Conservation (phyloP, 73 alveolate genomes). For the Stentor roeselii region DNA sequence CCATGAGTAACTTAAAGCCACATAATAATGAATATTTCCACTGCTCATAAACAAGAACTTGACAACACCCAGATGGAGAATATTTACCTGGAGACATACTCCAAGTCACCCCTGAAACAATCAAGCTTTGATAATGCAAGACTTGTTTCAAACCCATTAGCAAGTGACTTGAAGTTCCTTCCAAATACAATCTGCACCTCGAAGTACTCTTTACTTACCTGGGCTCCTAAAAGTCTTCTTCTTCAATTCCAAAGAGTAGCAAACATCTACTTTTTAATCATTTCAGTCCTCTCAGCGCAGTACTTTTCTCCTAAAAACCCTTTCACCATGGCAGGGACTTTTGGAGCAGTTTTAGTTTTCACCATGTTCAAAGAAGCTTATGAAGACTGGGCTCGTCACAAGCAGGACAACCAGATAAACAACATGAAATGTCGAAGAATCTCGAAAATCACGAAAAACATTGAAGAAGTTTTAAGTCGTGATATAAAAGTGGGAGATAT, state of each 20-base stretch:
- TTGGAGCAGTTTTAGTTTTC: constrained; percentile 59
- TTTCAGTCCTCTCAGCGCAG: constrained; percentile 55
- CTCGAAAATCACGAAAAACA: constrained; percentile 5
- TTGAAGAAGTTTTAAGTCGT: constrained; percentile 36
- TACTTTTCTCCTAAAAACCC: constrained; percentile 61
- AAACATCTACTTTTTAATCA: constrained; percentile 60
- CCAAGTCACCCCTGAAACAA: no score
- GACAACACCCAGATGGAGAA: no score
- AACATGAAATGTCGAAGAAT: background rate
- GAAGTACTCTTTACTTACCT: constrained; percentile 23
- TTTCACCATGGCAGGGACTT: constrained; percentile 54
- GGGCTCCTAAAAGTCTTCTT: constrained; percentile 60
- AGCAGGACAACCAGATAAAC: constrained; percentile 63
- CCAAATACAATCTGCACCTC: constrained; percentile 12
- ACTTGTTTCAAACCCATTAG: background rate
- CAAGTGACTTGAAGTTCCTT: background rate
- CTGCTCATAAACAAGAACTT: no score
- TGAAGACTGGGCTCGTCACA: constrained; percentile 66
- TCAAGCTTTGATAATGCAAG: background rate
- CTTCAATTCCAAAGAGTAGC: constrained; percentile 67
- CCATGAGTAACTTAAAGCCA: background rate
- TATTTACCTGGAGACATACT: no score
- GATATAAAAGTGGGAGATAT: constrained; percentile 66
- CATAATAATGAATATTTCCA: no score
- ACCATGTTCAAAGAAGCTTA: constrained; percentile 66